Base-by-base conservation (phyloP, 2,329 filamentous ascomycete species). In the Arachnopeziza araneosa region DNA sequence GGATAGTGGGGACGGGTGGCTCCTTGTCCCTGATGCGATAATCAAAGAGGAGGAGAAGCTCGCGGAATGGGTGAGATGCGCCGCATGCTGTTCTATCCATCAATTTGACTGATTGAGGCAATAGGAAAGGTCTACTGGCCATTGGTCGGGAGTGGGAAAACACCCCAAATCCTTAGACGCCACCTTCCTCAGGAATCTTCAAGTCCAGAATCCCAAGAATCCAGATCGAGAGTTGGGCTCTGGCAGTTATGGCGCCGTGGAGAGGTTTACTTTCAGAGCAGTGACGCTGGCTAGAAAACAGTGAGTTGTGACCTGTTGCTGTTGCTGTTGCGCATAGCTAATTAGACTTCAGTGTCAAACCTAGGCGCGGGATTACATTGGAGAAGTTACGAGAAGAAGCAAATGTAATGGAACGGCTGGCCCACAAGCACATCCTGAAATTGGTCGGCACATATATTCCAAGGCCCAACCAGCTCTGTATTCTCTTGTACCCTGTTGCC, bases 401-500 rank as follows among this genome's bases (percentile, higher is more conserved):
- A 26, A 69, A 77, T 60, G 77, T 77, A 4, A 80, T 80, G 78
- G 75, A 78, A 60, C 75, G 75, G 60, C 71, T 81, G 9, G 74
- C 75, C 50, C 79, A 81, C 63, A 74, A 75, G 52, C 79, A 80
- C 65, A 77, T 81, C 53, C 74, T 80, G 59, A 77, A 75, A 65
- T 67, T 80, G 23, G 74, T 80, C 21, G 78, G 78, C 1, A 77
- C 78, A 1, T 81, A 81, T 63, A 76, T 75, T 50, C 70, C 73
- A 6, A 73, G 72, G 24, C 69, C 67, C 10, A 72, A 74, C 60
- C 72, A 78, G 58, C 66, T 81, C 4, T 80, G 76, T 58, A 68
- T 81, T 12, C 71, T 80, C 50, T 73, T 79, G 30, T 80, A 78
- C 74, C 79, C 78, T 12, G 78, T 75, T 24, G 79, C 78, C 22